phyloP scores from a whole-genome alignment of 2,329 filamentous ascomycete genomes.

The Nothopassalora personata region DNA sequence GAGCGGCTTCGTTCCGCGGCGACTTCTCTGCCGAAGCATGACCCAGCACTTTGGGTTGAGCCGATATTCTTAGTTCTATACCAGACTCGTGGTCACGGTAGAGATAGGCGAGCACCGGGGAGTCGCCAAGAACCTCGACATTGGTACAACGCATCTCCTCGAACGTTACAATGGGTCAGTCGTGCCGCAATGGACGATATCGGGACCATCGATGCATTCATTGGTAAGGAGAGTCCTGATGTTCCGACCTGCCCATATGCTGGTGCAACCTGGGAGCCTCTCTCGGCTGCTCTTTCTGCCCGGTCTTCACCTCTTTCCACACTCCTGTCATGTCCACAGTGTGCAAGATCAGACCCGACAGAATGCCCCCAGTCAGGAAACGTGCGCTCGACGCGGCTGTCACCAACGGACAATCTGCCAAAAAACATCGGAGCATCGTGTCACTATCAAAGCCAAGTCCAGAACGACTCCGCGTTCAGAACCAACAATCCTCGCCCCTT shows the following conservation, averaged over 20 bases:
- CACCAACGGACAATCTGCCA: too few species aligned
- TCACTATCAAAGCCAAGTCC: slow-evolving; percentile 33
- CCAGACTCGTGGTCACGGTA: neutral
- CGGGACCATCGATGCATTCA: neutral
- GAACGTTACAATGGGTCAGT: neutral
- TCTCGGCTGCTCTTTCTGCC: too few species aligned
- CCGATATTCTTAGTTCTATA: too few species aligned
- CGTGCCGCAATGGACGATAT: neutral
- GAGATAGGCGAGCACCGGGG: neutral
- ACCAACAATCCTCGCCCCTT: neutral
- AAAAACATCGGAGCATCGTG: too few species aligned
- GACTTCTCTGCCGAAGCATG: slow-evolving; percentile 9
- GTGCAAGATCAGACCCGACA: too few species aligned
- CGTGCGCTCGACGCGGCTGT: too few species aligned
- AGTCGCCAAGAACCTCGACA: neutral
- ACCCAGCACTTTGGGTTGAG: neutral
- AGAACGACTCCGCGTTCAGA: neutral
- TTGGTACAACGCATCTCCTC: neutral
- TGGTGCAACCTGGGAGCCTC: too few species aligned
- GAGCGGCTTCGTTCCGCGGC: slow-evolving; percentile 24
- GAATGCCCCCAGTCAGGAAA: too few species aligned
- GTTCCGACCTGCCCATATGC: too few species aligned
- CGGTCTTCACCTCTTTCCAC: too few species aligned
- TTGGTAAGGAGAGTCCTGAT: too few species aligned
- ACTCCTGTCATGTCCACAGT: too few species aligned